Evolutionary conservation across 805 yeast species (phyloP), one percentile per base, ranked within the genome.

Genomic region (Starmerella bombi): DNA sequence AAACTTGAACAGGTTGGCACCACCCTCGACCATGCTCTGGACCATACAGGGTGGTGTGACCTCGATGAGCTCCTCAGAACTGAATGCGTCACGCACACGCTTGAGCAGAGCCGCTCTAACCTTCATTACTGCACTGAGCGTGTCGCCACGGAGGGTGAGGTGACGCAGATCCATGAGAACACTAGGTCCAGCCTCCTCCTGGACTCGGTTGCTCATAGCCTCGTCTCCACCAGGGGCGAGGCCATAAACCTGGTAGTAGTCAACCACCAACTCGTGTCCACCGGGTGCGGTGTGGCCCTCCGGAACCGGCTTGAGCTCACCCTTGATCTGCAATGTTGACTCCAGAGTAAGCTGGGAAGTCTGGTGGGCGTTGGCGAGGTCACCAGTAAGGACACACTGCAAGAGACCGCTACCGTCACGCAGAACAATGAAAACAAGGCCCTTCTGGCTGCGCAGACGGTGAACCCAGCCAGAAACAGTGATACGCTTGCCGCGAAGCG

Each of bases 31-130:
- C 69, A 91, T 97, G 30, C 95, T 86, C 67, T 91, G 98, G 42
- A 91, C 99, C 97, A 91, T 91, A 66, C 97, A 86, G 57, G 99
- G 99, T 34, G 98, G 96, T 30, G 97, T 91, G 45, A 93, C 95
- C 70, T 91, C 99, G 25, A 75, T 65, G 38, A 86, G 57, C 25
- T 74, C 71, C 65, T 79, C 83, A 56, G 83, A 91, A 19, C 60
- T 67, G 59, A 72, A 88, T 44, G 80, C 80, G 51, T 75, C 70
- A 66, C 99, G 77, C 52, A 91, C 63, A 30, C 91, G 64, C 38
- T 67, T 66, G 54, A 91, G 65, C 41, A 85, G 70, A 29, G 75
- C 66, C 30, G 95, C 91, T 63, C 99, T 79, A 27, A 91, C 97
- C 61, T 81, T 83, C 91, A 91, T 79, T 27, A 91, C 93, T 15